Evolutionary conservation across 352 stramenopile genomes (phyloP).

Genomic region (Phytopythium ostracodes): DNA sequence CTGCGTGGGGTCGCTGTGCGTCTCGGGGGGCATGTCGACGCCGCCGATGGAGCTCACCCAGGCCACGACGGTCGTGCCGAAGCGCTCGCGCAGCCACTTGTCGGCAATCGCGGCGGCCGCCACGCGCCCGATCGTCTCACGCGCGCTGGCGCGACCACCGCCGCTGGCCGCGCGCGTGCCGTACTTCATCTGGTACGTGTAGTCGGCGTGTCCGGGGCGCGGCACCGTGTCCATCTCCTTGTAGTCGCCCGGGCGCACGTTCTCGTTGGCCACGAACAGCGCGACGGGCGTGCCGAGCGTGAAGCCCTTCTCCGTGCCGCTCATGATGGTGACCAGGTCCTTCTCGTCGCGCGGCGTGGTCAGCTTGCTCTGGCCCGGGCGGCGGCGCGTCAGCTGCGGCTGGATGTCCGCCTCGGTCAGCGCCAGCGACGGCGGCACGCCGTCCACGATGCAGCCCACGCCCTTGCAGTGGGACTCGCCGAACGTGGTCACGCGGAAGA

Average conservation of each 20-base stretch:
- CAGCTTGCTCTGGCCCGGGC: constrained; percentile 97
- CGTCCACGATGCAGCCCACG: constrained; percentile 97
- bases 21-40: constrained; percentile 77
- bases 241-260: constrained; percentile 95
- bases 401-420: constrained; percentile 96
- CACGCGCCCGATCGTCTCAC: constrained; percentile 98
- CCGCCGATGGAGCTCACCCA: constrained; percentile 87
- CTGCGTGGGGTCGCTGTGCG: constrained; percentile 65
- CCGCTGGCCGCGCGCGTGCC: constrained; percentile 96
- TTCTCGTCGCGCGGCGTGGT: constrained; percentile 98
- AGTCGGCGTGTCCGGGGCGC: constrained; percentile 95
- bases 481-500: constrained; percentile 99
- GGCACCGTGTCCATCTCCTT: constrained; percentile 95
- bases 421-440: constrained; percentile 94
- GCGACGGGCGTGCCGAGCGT: constrained; percentile 97
- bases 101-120: constrained; percentile 95
- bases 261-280: constrained; percentile 97
- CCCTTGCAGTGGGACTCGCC: constrained; percentile 98
- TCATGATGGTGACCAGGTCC: constrained; percentile 97
- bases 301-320: constrained; percentile 90
- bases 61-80: constrained; percentile 85
- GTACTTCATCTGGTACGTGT: constrained; percentile 99
- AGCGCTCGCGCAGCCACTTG: constrained; percentile 94
- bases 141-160: constrained; percentile 93
- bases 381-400: constrained; percentile 94